Base-by-base conservation (phyloP, 768 basidiomycete species). In the Gyrodon lividus region DNA sequence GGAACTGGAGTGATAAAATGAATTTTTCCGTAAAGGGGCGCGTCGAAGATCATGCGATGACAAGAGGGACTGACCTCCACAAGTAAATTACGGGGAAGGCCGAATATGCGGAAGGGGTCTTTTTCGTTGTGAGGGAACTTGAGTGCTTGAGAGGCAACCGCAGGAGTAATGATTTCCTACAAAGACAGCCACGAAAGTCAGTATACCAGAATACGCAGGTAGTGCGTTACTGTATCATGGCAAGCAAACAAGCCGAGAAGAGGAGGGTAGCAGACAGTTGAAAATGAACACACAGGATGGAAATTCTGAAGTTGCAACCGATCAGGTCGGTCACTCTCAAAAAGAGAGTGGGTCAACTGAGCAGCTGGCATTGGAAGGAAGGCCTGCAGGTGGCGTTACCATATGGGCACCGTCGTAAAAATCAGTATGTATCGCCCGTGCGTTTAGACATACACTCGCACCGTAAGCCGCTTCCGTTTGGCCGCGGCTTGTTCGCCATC, bases 31-130 rank as follows among this genome's bases (percentile, higher is more conserved):
- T 41, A 16, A 44, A 35, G 5, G 19, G 23, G 23, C 20, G 28
- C 12, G 20, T 37, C 2, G 2, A 41, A 9, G n/a, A 44, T n/a
- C 26, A 14, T n/a, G 20, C 28, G 8, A 7, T 6, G 33, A 24
- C 6, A 35, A 19, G 12, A 43, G 41, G 30, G 3, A 69, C 79
- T 19, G 38, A 90, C 90, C 74, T 93, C 92, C 46, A 89, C 70
- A 26, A 85, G 70, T 51, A 90, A 60, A 51, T 79, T 82, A 55
- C 78, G 81, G 0, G 92, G 90, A 14, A 91, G 65, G 38, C 92
- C 92, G 64, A 84, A 92, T 48, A 77, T 74, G 26, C 77, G 72
- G n/a, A 84, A 68, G 0, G 82, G 77, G 52, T 78, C 76, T 33
- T 76, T 74, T 22, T 76, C 74, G 1, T 72, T 61, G 4, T 70